Conservation (phyloP, 2,329 filamentous ascomycete species). For the Colletotrichum orchidophilum region DNA sequence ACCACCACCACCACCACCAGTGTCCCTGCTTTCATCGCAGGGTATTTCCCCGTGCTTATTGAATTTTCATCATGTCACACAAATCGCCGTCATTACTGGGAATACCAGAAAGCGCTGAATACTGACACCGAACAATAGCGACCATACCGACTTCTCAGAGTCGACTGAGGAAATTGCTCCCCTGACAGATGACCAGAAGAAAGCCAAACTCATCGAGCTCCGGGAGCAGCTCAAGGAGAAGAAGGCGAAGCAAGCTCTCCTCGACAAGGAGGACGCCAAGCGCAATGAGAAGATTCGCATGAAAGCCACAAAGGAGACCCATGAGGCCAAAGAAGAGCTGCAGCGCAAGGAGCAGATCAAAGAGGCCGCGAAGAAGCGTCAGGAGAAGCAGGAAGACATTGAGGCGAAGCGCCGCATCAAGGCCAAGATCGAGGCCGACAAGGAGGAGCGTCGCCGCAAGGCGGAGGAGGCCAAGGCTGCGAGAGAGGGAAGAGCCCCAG, state of each 20-base stretch:
- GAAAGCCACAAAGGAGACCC: conserved; percentile 89
- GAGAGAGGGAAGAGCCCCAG: conserved; percentile 75
- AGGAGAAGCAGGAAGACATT: conserved; percentile 86
- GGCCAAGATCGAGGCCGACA: conserved; percentile 94
- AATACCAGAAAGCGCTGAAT: too few relatives aligned
- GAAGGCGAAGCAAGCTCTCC: conserved; percentile 70
- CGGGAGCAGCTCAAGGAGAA: conserved; percentile 77
- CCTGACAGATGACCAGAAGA: conserved; percentile 91
- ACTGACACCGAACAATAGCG: conserved; percentile 52
- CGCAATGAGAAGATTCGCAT: conserved; percentile 85
- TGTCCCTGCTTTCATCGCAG: neutral
- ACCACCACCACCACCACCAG: neutral
- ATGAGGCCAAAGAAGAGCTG: conserved; percentile 91
- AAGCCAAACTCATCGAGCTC: conserved; percentile 79
- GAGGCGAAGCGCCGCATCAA: conserved; percentile 90
- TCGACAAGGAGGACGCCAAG: conserved; percentile 85
- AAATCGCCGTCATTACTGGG: neutral
- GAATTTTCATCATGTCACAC: neutral
- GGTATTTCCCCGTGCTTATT: neutral
- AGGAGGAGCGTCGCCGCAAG: conserved; percentile 86
- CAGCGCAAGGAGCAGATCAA: conserved; percentile 90
- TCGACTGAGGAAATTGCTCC: conserved; percentile 93
- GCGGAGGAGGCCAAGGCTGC: conserved; percentile 86
- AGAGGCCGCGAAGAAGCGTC: conserved; percentile 84
- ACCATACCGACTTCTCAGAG: conserved; percentile 91